phyloP scores from a whole-genome alignment of 352 stramenopile genomes.

The Phytophthora pseudosyringae region DNA sequence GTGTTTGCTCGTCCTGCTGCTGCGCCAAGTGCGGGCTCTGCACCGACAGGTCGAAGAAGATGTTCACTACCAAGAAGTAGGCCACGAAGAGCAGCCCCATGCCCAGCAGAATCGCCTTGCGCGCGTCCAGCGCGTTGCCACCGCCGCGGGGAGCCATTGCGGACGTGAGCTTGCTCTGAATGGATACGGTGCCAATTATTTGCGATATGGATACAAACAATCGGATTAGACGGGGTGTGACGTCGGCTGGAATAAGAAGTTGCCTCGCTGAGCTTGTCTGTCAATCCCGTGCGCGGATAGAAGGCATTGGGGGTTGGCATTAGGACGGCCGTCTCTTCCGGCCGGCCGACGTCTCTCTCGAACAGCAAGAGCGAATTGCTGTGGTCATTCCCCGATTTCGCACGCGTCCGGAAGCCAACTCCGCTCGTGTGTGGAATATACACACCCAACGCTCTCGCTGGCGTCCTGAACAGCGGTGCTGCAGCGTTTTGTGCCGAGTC shows the following conservation, averaged over 20 bases:
- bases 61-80: slow-evolving; percentile 74
- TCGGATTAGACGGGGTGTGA: slow-evolving; percentile 3
- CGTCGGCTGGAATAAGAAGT: slow-evolving; percentile 9
- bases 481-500: not conserved
- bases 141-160: slow-evolving; percentile 27
- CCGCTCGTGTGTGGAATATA: slow-evolving; percentile 32
- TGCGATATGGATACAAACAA: slow-evolving; percentile 17
- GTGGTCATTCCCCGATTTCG: slow-evolving; percentile 32
- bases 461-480: slow-evolving; percentile 11
- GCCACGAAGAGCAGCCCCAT: slow-evolving; percentile 65
- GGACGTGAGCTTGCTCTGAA: slow-evolving; percentile 10
- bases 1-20: slow-evolving; percentile 9
- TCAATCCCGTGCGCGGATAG: slow-evolving; percentile 11
- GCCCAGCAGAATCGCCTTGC: slow-evolving; percentile 59
- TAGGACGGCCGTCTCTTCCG: slow-evolving; percentile 2
- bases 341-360: slow-evolving; percentile 1
- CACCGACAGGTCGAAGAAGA: slow-evolving; percentile 60
- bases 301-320: not conserved
- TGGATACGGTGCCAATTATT: not conserved
- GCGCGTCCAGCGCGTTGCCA: slow-evolving; percentile 41
- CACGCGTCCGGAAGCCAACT: slow-evolving; percentile 15
- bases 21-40: slow-evolving; percentile 17
- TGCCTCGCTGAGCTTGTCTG: not conserved
- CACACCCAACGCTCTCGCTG: slow-evolving; percentile 15
- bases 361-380: not conserved